A percentile compares a stretch with the other conserved stretches of the same genome.
Conservation (phyloP, 2,329 filamentous ascomycete genomes). For the Pestalotiopsis sp. region DNA sequence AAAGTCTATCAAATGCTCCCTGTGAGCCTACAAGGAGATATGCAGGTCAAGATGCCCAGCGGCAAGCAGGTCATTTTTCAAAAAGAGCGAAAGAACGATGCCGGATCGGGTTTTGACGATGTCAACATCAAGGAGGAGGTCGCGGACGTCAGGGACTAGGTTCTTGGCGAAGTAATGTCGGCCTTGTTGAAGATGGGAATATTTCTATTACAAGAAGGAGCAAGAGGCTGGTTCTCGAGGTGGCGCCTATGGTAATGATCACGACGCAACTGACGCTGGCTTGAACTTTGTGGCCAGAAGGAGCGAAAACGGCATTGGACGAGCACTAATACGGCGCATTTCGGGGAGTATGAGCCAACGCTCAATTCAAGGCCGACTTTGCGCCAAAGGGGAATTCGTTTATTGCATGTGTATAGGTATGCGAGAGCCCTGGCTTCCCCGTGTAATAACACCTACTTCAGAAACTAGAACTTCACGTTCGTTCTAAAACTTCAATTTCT, state of each 20-base stretch:
- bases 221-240: slow-evolving; percentile 13
- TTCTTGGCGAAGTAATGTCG: slow-evolving; percentile 26
- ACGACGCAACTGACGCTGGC: too few relatives aligned
- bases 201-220: slow-evolving; percentile 20
- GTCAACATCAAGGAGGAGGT: slow-evolving; percentile 26
- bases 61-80: slow-evolving; percentile 27
- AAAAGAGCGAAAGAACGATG: slow-evolving; percentile 12
- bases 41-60: slow-evolving; percentile 15
- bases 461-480: too few relatives aligned
- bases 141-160: slow-evolving; percentile 30
- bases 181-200: slow-evolving; percentile 22
- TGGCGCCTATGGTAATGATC: slow-evolving; percentile 10
- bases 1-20: slow-evolving; percentile 43
- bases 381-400: too few relatives aligned
- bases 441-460: too few relatives aligned
- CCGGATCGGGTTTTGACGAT: slow-evolving; percentile 13
- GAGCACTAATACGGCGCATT: neutral
- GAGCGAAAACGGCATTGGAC: neutral
- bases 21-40: slow-evolving; percentile 17
- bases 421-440: too few relatives aligned
- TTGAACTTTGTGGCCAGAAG: neutral
- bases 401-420: too few relatives aligned
- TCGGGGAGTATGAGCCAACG: neutral
- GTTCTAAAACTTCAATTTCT: neutral
- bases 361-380: neutral